Base-by-base conservation (phyloP, 805 yeast species). In the Yarrowia yakushimensis region DNA sequence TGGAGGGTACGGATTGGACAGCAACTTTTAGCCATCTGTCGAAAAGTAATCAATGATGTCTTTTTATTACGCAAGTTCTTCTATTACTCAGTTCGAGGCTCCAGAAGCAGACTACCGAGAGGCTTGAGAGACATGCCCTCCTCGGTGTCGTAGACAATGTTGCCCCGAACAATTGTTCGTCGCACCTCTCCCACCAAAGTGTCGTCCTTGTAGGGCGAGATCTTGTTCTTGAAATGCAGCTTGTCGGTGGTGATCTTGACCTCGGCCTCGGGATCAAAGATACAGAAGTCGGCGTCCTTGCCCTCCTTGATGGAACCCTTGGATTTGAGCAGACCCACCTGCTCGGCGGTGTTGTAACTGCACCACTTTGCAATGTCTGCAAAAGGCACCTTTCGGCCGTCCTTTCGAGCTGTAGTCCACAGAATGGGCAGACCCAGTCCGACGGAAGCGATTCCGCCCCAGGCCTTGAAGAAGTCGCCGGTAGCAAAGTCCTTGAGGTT, bases 401-500 rank as follows among this genome's bases (percentile, higher is more conserved):
- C 73, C 68, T 81, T 81, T 50, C 69, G 67, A 15, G 78, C 91
- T 68, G 87, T 90, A 0, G 97, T 89, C 80, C 83, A 87, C 59
- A 92, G 74, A 39, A 91, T 81, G 0, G 96, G 88, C 50, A 92
- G 78, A 0, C 97, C 97, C 41, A 93, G 82, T 0, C 98, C 98
- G 31, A 92, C 96, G 1, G 96, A 88, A 1, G 96, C 81, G 41
- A 92, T 90, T 10, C 98, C 98, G 34, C 97, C 98, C 98, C 98
- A 92, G 2, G 97, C 96, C 34, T 85, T 82, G 68, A 92, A 84
- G 72, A 92, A 92, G 71, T 92, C 96, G 41, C 97, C 97, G 64
- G 83, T 79, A 11, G 84, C 86, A 60, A 90, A 78, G 22, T 89
- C 88, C 74, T 92, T 92, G 69, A 92, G 78, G 65, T 90, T 90